A percentile compares a stretch with the other conserved stretches of the same genome.
Evolutionary conservation across 805 yeast species (phyloP).

Genomic region (Metschnikowia arizonensis): DNA sequence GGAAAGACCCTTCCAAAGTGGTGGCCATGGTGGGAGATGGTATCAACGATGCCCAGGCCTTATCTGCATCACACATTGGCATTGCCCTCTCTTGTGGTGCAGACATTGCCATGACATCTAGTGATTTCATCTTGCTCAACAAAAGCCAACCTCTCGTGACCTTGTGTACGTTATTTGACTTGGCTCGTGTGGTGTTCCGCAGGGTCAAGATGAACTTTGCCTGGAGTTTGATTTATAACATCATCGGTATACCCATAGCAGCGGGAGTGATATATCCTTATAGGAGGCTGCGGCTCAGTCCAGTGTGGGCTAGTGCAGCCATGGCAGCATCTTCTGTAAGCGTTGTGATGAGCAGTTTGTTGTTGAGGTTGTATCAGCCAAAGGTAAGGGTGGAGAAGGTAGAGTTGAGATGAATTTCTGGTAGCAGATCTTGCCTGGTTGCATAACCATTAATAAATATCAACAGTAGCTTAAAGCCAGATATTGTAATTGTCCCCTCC

Average conservation of each 20-base stretch:
- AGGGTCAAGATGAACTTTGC: slow-evolving; percentile 55
- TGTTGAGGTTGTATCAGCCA: slow-evolving; percentile 46
- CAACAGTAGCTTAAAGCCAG: too few species aligned
- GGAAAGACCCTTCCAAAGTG: slow-evolving; percentile 27
- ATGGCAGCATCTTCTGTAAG: slow-evolving; percentile 60
- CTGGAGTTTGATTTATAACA: slow-evolving; percentile 57
- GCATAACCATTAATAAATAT: too few species aligned
- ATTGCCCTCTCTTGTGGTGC: slow-evolving; percentile 74
- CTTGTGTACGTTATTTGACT: slow-evolving; percentile 50
- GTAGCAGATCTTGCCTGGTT: too few species aligned
- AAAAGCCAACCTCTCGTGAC: slow-evolving; percentile 48
- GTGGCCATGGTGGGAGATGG: slow-evolving; percentile 83
- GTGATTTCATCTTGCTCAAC: slow-evolving; percentile 65
- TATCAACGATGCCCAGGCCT: slow-evolving; percentile 78
- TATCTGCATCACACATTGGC: slow-evolving; percentile 72
- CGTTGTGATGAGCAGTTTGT: slow-evolving; percentile 54
- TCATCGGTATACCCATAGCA: slow-evolving; percentile 58
- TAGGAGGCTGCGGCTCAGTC: slow-evolving; percentile 49
- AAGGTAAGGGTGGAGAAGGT: slow-evolving; percentile 18
- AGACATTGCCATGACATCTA: slow-evolving; percentile 69
- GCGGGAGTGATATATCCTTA: slow-evolving; percentile 65
- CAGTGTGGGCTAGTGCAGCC: slow-evolving; percentile 66
- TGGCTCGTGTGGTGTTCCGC: slow-evolving; percentile 46
- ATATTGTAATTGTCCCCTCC: too few species aligned
- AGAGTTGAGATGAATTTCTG: not conserved